Conservation (phyloP, 23 red algal species). For the Pyropia haitanensis region DNA sequence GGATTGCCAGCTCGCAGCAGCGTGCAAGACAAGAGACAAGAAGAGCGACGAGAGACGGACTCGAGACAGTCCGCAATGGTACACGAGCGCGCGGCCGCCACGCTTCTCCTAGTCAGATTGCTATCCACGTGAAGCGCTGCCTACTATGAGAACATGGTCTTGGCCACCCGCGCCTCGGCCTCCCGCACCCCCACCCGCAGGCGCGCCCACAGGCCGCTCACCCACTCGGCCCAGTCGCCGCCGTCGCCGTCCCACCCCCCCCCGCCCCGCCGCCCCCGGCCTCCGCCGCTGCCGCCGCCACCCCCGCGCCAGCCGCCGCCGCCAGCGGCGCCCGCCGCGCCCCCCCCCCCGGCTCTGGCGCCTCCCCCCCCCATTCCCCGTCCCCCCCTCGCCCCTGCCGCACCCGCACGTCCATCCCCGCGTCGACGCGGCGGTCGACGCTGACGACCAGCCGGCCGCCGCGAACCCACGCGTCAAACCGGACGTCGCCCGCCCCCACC, state of each 20-base stretch:
- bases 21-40: not conserved
- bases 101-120: too few species aligned
- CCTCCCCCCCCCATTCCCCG: not conserved
- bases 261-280: not conserved
- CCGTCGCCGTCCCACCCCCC: not conserved
- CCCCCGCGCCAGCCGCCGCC: slow-evolving; percentile 3
- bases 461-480: too few species aligned
- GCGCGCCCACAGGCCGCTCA: slow-evolving; percentile 1
- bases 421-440: slow-evolving; percentile 2
- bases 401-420: slow-evolving; percentile 6
- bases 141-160: not conserved
- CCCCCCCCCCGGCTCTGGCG: not conserved
- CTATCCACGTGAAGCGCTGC: too few species aligned
- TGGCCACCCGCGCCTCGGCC: slow-evolving; percentile 6
- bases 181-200: not conserved
- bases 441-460: too few species aligned
- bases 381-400: slow-evolving; percentile 1
- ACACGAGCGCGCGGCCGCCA: not conserved
- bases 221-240: not conserved
- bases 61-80: not conserved
- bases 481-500: too few species aligned
- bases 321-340: not conserved
- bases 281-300: not conserved
- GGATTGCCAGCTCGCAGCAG: not conserved
- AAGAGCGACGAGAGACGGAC: not conserved